Percentiles rank a stretch among this genome's conserved stretches.
Evolutionary conservation across 2,329 filamentous ascomycete species (phyloP).

Genomic region (Cladophialophora psammophila): DNA sequence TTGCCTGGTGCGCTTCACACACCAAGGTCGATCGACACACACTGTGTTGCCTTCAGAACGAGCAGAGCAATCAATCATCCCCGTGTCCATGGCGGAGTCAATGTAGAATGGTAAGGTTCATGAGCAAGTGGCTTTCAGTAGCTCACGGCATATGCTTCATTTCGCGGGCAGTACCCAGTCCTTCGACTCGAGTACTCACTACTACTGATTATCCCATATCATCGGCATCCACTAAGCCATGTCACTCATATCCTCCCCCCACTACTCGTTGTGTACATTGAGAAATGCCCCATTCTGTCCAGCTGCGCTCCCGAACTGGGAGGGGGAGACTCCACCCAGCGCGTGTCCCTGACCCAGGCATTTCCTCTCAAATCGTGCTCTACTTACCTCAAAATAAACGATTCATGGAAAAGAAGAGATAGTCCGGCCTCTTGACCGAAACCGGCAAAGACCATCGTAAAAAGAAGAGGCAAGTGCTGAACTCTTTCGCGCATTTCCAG

Average conservation of each 20-base stretch:
- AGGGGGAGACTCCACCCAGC: neutral
- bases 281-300: constrained; percentile 5
- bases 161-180: constrained; percentile 1
- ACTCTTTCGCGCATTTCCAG: constrained; percentile 1
- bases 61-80: neutral
- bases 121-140: neutral
- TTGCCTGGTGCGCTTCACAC: neutral
- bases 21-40: neutral
- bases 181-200: constrained; percentile 1
- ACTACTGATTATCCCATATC: constrained; percentile 1
- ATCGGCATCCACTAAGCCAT: constrained; percentile 1
- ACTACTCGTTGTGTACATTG: constrained; percentile 7
- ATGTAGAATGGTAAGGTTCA: neutral
- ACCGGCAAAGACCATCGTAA: neutral
- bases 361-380: constrained; percentile 2
- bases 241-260: constrained; percentile 1
- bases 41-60: neutral
- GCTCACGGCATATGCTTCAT: constrained; percentile 1
- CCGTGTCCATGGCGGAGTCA: neutral
- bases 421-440: neutral
- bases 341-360: neutral
- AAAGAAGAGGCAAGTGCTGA: neutral
- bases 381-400: neutral
- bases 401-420: neutral
- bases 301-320: constrained; percentile 2